Evolutionary conservation across 2,329 filamentous ascomycete species (phyloP).

Genomic region (Penicillium sp.): DNA sequence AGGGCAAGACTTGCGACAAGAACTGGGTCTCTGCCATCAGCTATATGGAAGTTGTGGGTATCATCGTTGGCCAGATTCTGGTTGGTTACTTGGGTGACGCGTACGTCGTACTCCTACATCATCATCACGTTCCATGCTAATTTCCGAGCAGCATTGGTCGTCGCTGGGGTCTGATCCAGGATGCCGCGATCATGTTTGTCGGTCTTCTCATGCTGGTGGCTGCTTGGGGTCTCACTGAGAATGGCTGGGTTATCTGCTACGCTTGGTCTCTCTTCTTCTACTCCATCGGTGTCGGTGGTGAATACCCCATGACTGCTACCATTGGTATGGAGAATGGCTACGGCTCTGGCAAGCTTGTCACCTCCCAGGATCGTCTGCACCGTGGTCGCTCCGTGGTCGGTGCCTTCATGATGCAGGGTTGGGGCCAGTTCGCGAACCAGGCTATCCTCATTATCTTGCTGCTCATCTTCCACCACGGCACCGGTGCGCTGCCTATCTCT

Average conservation of each 20-base stretch:
- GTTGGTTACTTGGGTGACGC: slow-evolving; percentile 79
- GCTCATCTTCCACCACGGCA: slow-evolving; percentile 81
- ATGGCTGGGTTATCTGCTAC: slow-evolving; percentile 97
- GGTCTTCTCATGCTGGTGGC: slow-evolving; percentile 89
- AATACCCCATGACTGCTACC: slow-evolving; percentile 96
- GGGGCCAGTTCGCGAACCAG: slow-evolving; percentile 95
- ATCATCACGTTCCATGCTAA: background rate
- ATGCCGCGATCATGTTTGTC: slow-evolving; percentile 89
- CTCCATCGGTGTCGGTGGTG: slow-evolving; percentile 67
- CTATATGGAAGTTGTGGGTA: slow-evolving; percentile 90
- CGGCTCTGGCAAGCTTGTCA: slow-evolving; percentile 79
- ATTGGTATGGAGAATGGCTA: slow-evolving; percentile 90
- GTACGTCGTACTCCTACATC: slow-evolving; percentile 34
- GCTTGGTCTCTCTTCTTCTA: slow-evolving; percentile 93
- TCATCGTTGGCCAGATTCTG: slow-evolving; percentile 89
- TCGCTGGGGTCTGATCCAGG: slow-evolving; percentile 92
- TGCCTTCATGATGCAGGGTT: slow-evolving; percentile 97
- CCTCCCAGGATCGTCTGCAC: slow-evolving; percentile 88
- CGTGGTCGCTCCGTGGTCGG: slow-evolving; percentile 92
- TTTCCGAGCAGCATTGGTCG: slow-evolving; percentile 69
- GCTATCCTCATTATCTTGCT: slow-evolving; percentile 82
- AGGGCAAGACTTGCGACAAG: slow-evolving; percentile 65
- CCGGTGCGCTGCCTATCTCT: slow-evolving; percentile 74
- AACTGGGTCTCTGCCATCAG: slow-evolving; percentile 83
- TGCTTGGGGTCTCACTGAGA: slow-evolving; percentile 80